These are phyloP conservation scores for Coemansia sp. DNA, from an alignment of 192 early-diverging fungal species.

Conservation along the genomic window DNA sequence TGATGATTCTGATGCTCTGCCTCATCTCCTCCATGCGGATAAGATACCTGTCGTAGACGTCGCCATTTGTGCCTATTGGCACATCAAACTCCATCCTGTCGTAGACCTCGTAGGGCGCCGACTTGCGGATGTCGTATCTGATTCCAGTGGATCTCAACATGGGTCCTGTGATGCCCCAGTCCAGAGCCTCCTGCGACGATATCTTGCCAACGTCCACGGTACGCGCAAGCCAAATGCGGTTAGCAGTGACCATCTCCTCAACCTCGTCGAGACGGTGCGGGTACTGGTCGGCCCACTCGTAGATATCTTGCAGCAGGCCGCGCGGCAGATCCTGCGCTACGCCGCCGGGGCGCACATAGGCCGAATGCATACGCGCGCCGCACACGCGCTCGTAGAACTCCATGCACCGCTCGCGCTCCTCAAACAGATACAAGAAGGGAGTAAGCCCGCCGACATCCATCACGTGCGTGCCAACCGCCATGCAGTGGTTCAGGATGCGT, in stretches of 20 bases:
- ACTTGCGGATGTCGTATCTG: conserved; percentile 94
- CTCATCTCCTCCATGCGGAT: conserved; percentile 99
- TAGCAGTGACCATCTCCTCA: conserved; percentile 90
- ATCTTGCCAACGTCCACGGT: conserved; percentile 87
- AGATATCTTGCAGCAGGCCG: conserved; percentile 93
- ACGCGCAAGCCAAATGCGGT: conserved; percentile 95
- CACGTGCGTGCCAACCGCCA: conserved; percentile 95
- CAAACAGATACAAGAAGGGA: conserved; percentile 98
- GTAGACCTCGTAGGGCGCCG: conserved; percentile 94
- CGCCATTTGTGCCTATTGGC: conserved; percentile 91
- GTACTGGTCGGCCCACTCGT: conserved; percentile 92
- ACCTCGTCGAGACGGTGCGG: conserved; percentile 89
- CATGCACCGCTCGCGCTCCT: conserved; percentile 99
- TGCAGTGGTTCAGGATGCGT: conserved; percentile 96
- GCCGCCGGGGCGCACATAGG: conserved; percentile 96
- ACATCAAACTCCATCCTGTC: conserved; percentile 95
- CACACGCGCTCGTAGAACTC: conserved; percentile 99
- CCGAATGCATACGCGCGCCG: conserved; percentile 97
- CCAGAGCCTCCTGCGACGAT: conserved; percentile 84
- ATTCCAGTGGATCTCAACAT: conserved; percentile 95
- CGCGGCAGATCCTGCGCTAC: conserved; percentile 91
- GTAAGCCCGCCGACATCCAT: conserved; percentile 98
- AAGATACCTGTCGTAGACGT: conserved; percentile 95
- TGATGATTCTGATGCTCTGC: conserved; percentile 92
- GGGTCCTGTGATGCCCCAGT: conserved; percentile 92